These are phyloP conservation scores for Spergularia bocconei DNA, from an alignment of 148 eudicot genomes.

Conservation along the genomic window DNA sequence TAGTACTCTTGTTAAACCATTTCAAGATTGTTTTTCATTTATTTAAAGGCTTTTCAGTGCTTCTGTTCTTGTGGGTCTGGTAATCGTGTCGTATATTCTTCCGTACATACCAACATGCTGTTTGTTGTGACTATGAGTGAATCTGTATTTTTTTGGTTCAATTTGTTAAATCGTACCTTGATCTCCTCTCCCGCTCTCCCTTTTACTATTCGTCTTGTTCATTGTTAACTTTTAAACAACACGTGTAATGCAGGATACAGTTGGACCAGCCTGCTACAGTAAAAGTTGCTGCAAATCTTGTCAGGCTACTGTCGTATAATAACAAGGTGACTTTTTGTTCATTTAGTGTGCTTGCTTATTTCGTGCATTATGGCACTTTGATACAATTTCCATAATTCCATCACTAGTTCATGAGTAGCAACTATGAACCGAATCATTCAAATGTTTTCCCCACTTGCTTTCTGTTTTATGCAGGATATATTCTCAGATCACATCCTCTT, in stretches of 20 bases:
- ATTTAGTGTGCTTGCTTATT: background rate
- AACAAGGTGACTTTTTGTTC: conserved; percentile 57
- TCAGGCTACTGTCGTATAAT: conserved; percentile 70
- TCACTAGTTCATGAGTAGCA: background rate
- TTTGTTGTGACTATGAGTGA: background rate
- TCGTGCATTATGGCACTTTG: background rate
- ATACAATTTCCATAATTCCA: background rate
- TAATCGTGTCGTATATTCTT: background rate
- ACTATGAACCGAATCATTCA: background rate
- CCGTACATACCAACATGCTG: background rate
- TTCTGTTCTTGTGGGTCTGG: background rate
- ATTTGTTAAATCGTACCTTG: background rate
- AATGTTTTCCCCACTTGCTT: background rate
- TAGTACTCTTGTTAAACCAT: background rate
- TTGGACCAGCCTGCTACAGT: conserved; percentile 97
- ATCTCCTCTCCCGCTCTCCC: background rate
- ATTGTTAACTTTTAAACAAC: background rate
- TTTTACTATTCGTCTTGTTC: background rate
- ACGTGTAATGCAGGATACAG: conserved; percentile 60
- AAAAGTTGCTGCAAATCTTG: conserved; percentile 96
- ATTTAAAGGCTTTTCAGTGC: background rate
- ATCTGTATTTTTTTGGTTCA: background rate
- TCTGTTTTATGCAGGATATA: background rate
- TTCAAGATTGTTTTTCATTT: background rate
- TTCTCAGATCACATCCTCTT: background rate